These are phyloP conservation scores for Daldinia grandis DNA, from an alignment of 495 filamentous ascomycete genomes.

Conservation along the genomic window DNA sequence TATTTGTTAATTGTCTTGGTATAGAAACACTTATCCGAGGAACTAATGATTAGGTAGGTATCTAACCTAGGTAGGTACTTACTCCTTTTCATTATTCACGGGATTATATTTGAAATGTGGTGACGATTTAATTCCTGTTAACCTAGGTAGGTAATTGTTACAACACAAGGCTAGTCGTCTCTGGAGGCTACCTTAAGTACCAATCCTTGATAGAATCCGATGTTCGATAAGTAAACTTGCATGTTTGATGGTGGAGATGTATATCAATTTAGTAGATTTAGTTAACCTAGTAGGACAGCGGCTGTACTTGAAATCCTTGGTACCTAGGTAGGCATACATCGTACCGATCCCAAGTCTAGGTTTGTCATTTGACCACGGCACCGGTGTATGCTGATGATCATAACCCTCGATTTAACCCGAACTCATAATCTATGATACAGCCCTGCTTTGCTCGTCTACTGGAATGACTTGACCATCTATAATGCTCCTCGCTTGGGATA, in stretches of 20 bases:
- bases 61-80: too few relatives aligned
- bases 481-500: constrained; percentile 27
- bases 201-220: too few relatives aligned
- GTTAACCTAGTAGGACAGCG: background rate
- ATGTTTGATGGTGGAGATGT: too few relatives aligned
- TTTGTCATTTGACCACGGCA: background rate
- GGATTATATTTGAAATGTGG: too few relatives aligned
- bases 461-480: constrained; percentile 40
- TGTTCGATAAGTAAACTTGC: too few relatives aligned
- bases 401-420: constrained; percentile 30
- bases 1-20: background rate
- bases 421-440: constrained; percentile 45
- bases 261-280: background rate
- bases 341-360: background rate
- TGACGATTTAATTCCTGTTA: too few relatives aligned
- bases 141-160: too few relatives aligned
- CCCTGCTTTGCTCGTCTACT: constrained; percentile 30
- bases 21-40: background rate
- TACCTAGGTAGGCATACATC: background rate
- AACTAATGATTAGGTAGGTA: too few relatives aligned
- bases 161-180: too few relatives aligned
- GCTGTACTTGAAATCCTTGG: background rate
- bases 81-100: too few relatives aligned
- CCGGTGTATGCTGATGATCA: constrained; percentile 22
- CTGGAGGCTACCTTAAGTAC: too few relatives aligned